A percentile compares a stretch with the other conserved stretches of the same genome.
phyloP scores from a whole-genome alignment of 2,329 filamentous ascomycete species.

The Penicillium sp. region DNA sequence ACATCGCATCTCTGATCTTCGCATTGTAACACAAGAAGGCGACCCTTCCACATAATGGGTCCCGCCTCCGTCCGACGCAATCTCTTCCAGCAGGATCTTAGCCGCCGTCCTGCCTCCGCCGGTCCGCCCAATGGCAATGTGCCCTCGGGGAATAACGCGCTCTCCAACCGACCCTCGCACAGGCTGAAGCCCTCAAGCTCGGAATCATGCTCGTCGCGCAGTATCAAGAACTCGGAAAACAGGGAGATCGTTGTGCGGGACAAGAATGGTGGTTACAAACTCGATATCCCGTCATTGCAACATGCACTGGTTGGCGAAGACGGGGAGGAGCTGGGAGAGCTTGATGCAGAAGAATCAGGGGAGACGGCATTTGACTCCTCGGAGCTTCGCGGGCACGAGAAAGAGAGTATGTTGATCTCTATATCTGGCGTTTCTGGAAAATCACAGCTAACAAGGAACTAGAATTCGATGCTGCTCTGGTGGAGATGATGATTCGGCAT shows the following conservation, averaged over 20 bases:
- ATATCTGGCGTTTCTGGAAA: not conserved
- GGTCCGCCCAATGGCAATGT: conserved; percentile 21
- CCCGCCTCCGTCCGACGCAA: conserved; percentile 42
- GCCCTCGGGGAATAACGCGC: conserved; percentile 14
- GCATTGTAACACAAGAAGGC: not conserved
- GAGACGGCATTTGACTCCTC: conserved; percentile 51
- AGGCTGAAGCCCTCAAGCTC: conserved; percentile 20
- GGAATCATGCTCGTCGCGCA: conserved; percentile 21
- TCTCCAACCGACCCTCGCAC: conserved; percentile 24
- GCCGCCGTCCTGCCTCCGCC: conserved; percentile 38
- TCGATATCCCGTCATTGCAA: conserved; percentile 45
- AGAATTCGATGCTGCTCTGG: conserved; percentile 46
- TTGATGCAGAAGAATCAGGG: conserved; percentile 51
- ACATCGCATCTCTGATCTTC: not conserved
- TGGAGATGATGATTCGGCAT: conserved; percentile 41
- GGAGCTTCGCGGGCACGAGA: conserved; percentile 32
- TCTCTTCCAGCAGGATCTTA: conserved; percentile 44
- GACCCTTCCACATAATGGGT: conserved; percentile 18
- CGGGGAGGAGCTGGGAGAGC: conserved; percentile 41
- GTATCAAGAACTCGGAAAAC: conserved; percentile 28
- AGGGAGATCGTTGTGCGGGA: conserved; percentile 50
- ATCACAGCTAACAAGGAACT: conserved; percentile 5
- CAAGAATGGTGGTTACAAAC: conserved; percentile 46
- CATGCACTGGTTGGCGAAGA: conserved; percentile 35
- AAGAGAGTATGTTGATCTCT: conserved; percentile 36